Percentiles rank a stretch among this genome's conserved stretches.
phyloP scores from a whole-genome alignment of 2,329 filamentous ascomycete species.

The Colletotrichum zoysiae region DNA sequence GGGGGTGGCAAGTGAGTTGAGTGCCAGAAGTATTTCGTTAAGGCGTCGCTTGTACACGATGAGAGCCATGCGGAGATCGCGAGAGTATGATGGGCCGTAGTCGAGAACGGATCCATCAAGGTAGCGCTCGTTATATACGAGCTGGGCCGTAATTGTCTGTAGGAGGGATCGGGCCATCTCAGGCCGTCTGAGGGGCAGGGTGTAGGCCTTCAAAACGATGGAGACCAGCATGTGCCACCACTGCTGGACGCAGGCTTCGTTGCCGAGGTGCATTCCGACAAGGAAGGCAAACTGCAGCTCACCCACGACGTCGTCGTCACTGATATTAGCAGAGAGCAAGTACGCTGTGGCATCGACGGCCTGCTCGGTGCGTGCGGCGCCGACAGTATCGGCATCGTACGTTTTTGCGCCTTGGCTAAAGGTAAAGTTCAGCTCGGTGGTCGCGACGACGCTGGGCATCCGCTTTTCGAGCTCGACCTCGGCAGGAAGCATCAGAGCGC shows the following conservation, averaged over 20 bases:
- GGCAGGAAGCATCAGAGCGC: constrained; percentile 54
- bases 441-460: constrained; percentile 49
- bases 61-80: constrained; percentile 60
- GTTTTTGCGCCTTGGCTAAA: constrained; percentile 59
- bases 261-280: constrained; percentile 68
- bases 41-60: constrained; percentile 67
- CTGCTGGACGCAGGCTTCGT: constrained; percentile 70
- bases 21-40: constrained; percentile 58
- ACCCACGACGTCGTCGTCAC: constrained; percentile 63
- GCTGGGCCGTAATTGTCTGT: constrained; percentile 65
- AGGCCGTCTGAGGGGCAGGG: constrained; percentile 58
- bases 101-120: constrained; percentile 61
- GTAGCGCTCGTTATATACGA: constrained; percentile 64
- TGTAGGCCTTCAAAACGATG: constrained; percentile 64
- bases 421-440: constrained; percentile 61
- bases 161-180: constrained; percentile 61
- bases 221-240: constrained; percentile 70
- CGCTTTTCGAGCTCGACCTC: constrained; percentile 57
- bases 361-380: constrained; percentile 56
- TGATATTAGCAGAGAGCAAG: constrained; percentile 52
- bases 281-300: constrained; percentile 73
- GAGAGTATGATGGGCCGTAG: constrained; percentile 48
- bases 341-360: constrained; percentile 63
- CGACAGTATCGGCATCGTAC: constrained; percentile 55
- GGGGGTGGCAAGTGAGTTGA: constrained; percentile 50